Base-by-base conservation (phyloP, 352 stramenopile species). In the Phytophthora palmivora region DNA sequence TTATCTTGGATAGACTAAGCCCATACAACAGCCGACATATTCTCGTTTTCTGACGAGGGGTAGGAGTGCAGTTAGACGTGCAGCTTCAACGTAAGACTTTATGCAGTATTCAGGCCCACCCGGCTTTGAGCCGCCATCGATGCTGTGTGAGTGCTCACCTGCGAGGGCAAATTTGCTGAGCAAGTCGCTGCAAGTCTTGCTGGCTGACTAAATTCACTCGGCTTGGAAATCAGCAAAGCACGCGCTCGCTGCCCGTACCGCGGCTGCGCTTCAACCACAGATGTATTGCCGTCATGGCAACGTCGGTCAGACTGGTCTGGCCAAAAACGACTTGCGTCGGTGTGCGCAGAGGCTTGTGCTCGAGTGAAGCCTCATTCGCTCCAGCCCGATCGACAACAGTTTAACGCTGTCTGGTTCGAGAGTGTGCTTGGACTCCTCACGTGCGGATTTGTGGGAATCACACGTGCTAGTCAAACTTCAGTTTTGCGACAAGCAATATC, bases 401-500 rank as follows among this genome's bases (percentile, higher is more conserved):
- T n/a, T n/a, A n/a, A n/a, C n/a, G n/a, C n/a, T n/a, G n/a, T n/a
- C n/a, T n/a, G n/a, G n/a, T n/a, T n/a, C n/a, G n/a, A n/a, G n/a
- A n/a, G n/a, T n/a, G n/a, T n/a, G n/a, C n/a, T n/a, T n/a, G n/a
- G n/a, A n/a, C n/a, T n/a, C n/a, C n/a, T n/a, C n/a, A n/a, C n/a
- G n/a, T n/a, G n/a, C n/a, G n/a, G n/a, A n/a, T n/a, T n/a, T n/a
- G n/a, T n/a, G n/a, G n/a, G n/a, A n/a, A n/a, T n/a, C n/a, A n/a
- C n/a, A n/a, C n/a, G n/a, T n/a, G n/a, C n/a, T n/a, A n/a, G n/a
- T n/a, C 34, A 39, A 45, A 57, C 48, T 44, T 54, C 47, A 54
- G 36, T 10, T 46, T 57, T 57, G 49, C 36, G 36, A 57, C 49
- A 57, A 47, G 39, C 38, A 51, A 44, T 43, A 59, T 59, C 30